Evolutionary conservation across 2,329 filamentous ascomycete species (phyloP).

Genomic region (Ceratocystis destructans): DNA sequence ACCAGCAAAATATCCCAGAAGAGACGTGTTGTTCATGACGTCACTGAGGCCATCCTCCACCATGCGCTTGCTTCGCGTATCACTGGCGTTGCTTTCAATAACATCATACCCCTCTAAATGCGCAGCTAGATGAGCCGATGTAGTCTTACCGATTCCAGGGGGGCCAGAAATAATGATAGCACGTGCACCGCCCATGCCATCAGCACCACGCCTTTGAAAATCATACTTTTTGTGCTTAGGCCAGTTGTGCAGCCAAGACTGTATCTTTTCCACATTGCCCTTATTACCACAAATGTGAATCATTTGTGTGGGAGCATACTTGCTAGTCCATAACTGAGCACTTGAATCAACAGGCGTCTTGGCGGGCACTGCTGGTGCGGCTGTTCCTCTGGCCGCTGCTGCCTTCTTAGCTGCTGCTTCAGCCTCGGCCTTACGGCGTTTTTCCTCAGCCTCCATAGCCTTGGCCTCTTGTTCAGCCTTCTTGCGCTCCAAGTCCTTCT

Average conservation of each 20-base stretch:
- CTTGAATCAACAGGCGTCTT: conserved; percentile 32
- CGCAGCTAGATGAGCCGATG: conserved; percentile 84
- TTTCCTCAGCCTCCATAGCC: conserved; percentile 77
- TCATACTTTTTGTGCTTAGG: conserved; percentile 61
- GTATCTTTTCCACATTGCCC: conserved; percentile 72
- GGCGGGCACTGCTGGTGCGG: conserved; percentile 30
- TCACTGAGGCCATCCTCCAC: conserved; percentile 81
- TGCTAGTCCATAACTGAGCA: conserved; percentile 76
- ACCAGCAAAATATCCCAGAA: conserved; percentile 78
- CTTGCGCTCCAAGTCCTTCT: conserved; percentile 70
- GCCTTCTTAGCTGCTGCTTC: conserved; percentile 37
- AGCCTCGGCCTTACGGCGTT: conserved; percentile 38
- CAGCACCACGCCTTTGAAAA: conserved; percentile 70
- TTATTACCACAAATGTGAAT: conserved; percentile 95
- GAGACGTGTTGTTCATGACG: conserved; percentile 82
- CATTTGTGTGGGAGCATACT: conserved; percentile 77
- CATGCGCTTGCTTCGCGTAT: conserved; percentile 88
- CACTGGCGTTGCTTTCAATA: conserved; percentile 89
- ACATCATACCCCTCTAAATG: conserved; percentile 88
- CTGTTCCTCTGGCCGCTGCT: conserved; percentile 25
- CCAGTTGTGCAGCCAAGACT: conserved; percentile 76
- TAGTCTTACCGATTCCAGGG: conserved; percentile 94
- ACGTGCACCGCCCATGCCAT: conserved; percentile 69
- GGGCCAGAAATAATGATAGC: conserved; percentile 94
- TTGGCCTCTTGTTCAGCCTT: conserved; percentile 67